Evolutionary conservation across 805 yeast genomes (phyloP), one percentile per base, ranked within the genome.

Genomic region (Yarrowia sp.): DNA sequence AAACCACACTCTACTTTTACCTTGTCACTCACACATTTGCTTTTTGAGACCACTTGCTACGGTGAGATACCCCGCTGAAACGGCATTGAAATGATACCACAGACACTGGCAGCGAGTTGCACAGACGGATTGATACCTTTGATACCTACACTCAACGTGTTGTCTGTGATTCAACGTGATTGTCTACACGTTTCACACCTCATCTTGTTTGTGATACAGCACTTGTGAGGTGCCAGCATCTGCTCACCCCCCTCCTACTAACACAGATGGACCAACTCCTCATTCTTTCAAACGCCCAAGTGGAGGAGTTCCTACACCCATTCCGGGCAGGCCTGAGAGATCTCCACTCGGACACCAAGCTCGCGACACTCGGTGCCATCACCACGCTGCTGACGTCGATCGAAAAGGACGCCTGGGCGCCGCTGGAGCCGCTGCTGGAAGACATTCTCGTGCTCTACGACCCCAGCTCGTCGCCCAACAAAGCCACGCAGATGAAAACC

Each of bases 211-310:
- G 30, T 24, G 30, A 24, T 24, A 40, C 24, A 43, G 7, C 24
- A 17, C 24, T 24, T 24, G 6, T 24, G 24, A 43, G n/a, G n/a
- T 43, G 17, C 24, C 47, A 43, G 3, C 24, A 5, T 20, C 13
- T 12, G 14, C 10, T 43, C 12, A 15, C 19, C 17, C 39, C n/a
- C n/a, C n/a, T n/a, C n/a, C 19, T n/a, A 19, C 60, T 55, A 55
- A 55, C 61, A 55, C 61, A 55, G 61, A 55, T 55, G 61, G 61
- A 55, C 36, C 61, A 55, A 40, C 61, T 55, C 61, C 61, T 55
- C 61, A 55, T 55, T 36, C 44, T 55, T 46, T 55, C 61, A 6
- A 55, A 55, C 36, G 46, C 61, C 46, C 61, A 55, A 30, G 61
- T 55, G 61, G 61, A 55, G 30, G 61, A 55, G 46, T 55, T 55